Percentiles rank a stretch among this genome's conserved stretches.
phyloP scores from a whole-genome alignment of 306 rosid genomes.

The Luffa aegyptiaca region DNA sequence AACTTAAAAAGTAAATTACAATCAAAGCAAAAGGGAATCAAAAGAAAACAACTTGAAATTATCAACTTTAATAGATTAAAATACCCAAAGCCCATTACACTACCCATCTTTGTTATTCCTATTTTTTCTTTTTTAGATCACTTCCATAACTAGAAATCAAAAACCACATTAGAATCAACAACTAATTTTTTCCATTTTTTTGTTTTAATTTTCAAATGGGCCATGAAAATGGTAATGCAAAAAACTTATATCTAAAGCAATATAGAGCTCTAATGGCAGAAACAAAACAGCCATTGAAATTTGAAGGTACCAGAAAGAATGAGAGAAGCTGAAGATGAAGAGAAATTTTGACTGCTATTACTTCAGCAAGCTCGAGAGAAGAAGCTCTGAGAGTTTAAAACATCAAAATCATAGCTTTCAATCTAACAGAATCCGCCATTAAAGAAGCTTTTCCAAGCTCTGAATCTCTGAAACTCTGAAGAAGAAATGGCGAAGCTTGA shows the following conservation, averaged over 20 bases:
- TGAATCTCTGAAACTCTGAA: background rate
- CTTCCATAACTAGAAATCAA: background rate
- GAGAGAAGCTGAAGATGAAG: background rate
- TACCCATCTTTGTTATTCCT: background rate
- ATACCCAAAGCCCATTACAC: background rate
- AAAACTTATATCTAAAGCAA: background rate
- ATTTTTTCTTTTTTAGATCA: background rate
- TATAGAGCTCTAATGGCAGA: background rate
- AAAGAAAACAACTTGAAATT: background rate
- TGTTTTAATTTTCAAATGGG: background rate
- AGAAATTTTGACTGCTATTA: background rate
- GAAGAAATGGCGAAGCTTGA: background rate
- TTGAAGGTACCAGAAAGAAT: background rate
- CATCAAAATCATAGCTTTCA: background rate
- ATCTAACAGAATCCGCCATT: constrained; percentile 2
- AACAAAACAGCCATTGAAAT: background rate
- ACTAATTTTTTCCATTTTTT: no score
- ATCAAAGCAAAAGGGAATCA: background rate
- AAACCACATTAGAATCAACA: background rate
- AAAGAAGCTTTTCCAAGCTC: background rate
- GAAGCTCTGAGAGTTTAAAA: background rate
- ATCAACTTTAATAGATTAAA: background rate
- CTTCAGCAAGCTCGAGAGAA: background rate
- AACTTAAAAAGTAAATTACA: background rate
- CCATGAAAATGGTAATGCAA: background rate